Evolutionary conservation across 495 filamentous ascomycete species (phyloP).

Genomic region (Hypoxylon fragiforme): DNA sequence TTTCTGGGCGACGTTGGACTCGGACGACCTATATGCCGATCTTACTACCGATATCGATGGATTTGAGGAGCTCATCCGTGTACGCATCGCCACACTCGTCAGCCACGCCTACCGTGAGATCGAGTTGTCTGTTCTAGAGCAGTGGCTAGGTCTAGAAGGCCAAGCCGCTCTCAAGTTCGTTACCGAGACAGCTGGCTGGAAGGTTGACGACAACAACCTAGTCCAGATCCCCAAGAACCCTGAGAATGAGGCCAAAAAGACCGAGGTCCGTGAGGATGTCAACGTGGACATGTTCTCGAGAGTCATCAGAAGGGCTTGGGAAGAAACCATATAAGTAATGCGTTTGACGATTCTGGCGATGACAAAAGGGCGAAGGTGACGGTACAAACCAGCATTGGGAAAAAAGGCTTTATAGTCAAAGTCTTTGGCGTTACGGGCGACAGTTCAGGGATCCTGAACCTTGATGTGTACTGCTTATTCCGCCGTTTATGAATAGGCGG

Average conservation of each 20-base stretch:
- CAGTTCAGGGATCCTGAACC: slow-evolving; percentile 12
- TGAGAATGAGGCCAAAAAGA: slow-evolving; percentile 98
- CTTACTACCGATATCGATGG: slow-evolving; percentile 90
- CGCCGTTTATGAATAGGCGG: slow-evolving; percentile 14
- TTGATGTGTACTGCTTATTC: slow-evolving; percentile 7
- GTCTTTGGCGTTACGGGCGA: slow-evolving; percentile 30
- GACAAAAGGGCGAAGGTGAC: neutral
- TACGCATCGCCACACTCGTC: slow-evolving; percentile 87
- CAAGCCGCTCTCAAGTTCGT: slow-evolving; percentile 79
- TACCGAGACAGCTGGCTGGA: slow-evolving; percentile 84
- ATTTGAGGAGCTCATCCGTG: slow-evolving; percentile 94
- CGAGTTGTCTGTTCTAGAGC: slow-evolving; percentile 71
- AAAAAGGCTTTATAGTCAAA: slow-evolving; percentile 14
- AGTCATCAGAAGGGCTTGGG: slow-evolving; percentile 84
- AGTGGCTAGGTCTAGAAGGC: slow-evolving; percentile 81
- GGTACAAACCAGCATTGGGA: slow-evolving; percentile 24
- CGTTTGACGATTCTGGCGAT: neutral
- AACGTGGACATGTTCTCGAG: slow-evolving; percentile 86
- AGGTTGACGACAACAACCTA: slow-evolving; percentile 57
- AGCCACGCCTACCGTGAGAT: slow-evolving; percentile 88
- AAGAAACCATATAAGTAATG: slow-evolving; percentile 71
- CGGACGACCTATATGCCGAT: slow-evolving; percentile 95
- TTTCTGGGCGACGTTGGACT: slow-evolving; percentile 93
- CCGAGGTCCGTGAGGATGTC: slow-evolving; percentile 93
- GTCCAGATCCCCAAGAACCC: slow-evolving; percentile 84